Base-by-base conservation (phyloP, 306 rosid species). In the Cajanus cajan region DNA sequence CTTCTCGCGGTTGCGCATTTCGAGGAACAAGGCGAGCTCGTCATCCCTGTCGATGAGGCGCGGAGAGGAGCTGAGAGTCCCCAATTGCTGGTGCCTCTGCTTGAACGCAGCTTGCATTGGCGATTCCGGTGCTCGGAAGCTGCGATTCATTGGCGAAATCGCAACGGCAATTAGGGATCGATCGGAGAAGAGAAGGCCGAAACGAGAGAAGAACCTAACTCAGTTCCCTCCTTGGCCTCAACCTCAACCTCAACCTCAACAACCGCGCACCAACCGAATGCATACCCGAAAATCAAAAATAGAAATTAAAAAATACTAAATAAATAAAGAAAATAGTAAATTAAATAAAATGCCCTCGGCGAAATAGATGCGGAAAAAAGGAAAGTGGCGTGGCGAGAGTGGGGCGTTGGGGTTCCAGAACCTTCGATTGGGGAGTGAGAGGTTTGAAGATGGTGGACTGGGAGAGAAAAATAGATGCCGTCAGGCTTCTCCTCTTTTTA, bases 1-100 rank as follows among this genome's bases (percentile, higher is more conserved):
- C 80, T 86, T 90, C 87, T 93, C 99, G 33, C 97, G 95, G 80
- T 88, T 96, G 74, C 80, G 88, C 97, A 94, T 87, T 80, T 92
- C 97, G 11, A 88, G 84, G 78, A 93, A 93, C 86, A 93, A 76
- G 15, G 98, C 94, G 39, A 93, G 96, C 59, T 96, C 99, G 4
- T 96, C 99, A 15, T 96, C 99, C 67, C 84, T 93, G 54, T 96
- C 98, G 74, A 77, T 89, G 85, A 84, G 81, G 33, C 81, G 57
- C 52, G 88, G 82, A 14, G 88, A 90, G 10, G 86, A 68, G 84
- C 89, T 86, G 3, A 85, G 64, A 76, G 58, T 50, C 48, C 82
- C 91, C 59, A 87, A 71, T 80, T 87, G 87, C 19, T 87, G 91
- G 76, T 85, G 87, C 86, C 91, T 90, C 80, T 86, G 93, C 70